Evolutionary conservation across 768 basidiomycete species (phyloP).

Genomic region (Baorangia bicolor): DNA sequence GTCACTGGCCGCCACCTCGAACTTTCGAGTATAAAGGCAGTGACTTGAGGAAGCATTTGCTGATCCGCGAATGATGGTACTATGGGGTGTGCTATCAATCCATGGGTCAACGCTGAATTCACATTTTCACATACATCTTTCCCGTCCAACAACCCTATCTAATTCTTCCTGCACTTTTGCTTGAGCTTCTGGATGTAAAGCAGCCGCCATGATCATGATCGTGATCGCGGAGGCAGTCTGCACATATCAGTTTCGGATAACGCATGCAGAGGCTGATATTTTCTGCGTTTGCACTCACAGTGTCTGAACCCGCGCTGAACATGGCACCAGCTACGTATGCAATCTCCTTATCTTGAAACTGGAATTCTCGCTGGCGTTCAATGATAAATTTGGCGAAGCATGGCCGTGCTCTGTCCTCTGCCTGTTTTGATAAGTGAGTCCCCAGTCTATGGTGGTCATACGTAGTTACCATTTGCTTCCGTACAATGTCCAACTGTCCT

Average conservation of each 20-base stretch:
- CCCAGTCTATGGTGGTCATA: neutral
- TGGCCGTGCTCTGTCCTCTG: constrained; percentile 1
- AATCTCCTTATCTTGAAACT: neutral
- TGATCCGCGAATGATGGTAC: constrained; percentile 6
- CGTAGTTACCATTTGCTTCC: neutral
- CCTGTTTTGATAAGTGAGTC: neutral
- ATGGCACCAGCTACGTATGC: constrained; percentile 7
- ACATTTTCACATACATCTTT: constrained; percentile 3
- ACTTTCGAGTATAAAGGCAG: constrained; percentile 1
- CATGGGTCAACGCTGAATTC: too few species aligned
- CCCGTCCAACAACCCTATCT: constrained; percentile 1
- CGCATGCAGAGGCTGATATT: neutral
- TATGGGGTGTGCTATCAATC: neutral
- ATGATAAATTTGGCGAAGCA: constrained; percentile 6
- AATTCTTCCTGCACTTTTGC: constrained; percentile 7
- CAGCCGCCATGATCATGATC: constrained; percentile 7
- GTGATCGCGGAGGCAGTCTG: constrained; percentile 11
- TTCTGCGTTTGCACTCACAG: neutral
- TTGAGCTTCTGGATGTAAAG: constrained; percentile 5
- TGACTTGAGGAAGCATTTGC: neutral
- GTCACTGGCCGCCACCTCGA: constrained; percentile 5
- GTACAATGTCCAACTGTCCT: constrained; percentile 2
- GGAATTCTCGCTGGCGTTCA: neutral
- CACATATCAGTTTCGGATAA: neutral
- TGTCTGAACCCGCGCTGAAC: constrained; percentile 13